These are phyloP conservation scores for Phaffia australis DNA, from an alignment of 768 basidiomycete genomes.

Conservation along the genomic window DNA sequence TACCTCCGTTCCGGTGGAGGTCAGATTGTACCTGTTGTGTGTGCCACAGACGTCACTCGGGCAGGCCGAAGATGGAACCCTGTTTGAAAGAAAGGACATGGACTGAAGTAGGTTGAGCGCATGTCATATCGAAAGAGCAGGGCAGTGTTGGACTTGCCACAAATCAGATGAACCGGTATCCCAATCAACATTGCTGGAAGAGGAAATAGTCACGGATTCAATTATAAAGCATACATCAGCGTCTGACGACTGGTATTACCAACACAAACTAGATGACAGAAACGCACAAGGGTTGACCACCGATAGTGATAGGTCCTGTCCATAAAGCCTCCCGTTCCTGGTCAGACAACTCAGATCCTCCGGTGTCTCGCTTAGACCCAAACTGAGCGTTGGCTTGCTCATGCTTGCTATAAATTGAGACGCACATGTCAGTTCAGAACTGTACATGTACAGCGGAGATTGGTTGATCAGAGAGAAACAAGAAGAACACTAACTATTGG, in stretches of 20 bases:
- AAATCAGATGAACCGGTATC: slow-evolving; percentile 46
- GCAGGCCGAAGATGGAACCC: not conserved
- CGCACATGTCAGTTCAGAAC: not conserved
- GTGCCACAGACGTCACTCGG: not conserved
- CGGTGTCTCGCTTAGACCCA: not conserved
- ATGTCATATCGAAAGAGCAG: not conserved
- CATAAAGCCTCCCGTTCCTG: slow-evolving; percentile 4
- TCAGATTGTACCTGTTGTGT: slow-evolving; percentile 8
- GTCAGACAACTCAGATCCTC: not conserved
- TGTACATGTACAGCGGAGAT: not conserved
- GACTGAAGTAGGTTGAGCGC: not conserved
- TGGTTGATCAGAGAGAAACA: not conserved
- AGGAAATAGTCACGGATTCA: no score
- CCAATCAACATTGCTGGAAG: not conserved
- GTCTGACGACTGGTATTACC: no score
- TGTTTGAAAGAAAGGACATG: not conserved
- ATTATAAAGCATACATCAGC: no score
- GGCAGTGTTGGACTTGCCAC: slow-evolving; percentile 39
- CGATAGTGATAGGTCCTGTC: slow-evolving; percentile 41
- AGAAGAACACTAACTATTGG: not conserved
- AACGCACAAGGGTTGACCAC: slow-evolving; percentile 32
- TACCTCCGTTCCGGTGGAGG: slow-evolving; percentile 5
- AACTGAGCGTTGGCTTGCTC: not conserved
- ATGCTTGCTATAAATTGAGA: not conserved
- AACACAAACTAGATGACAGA: no score